A percentile compares a stretch with the other conserved stretches of the same genome.
Conservation (phyloP, 169 alveolate species). For the Besnoitia besnoiti region DNA sequence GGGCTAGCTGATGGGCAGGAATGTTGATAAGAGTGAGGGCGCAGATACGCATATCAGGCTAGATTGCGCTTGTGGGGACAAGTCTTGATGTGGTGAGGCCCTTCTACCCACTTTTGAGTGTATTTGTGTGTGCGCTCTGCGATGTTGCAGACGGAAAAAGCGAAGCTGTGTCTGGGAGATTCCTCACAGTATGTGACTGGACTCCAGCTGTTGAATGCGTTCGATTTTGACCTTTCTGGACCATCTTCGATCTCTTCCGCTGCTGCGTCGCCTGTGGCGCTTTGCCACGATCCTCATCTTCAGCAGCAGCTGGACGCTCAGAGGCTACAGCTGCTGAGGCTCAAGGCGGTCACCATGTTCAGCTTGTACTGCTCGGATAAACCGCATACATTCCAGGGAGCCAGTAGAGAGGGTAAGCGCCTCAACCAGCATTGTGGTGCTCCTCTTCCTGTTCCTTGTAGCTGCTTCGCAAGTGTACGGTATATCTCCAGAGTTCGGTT, state of each 20-base stretch:
- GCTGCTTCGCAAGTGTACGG: no score
- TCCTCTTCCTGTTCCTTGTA: no score
- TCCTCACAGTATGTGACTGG: conserved; percentile 36
- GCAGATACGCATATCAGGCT: no score
- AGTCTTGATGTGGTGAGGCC: no score
- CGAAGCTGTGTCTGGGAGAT: conserved; percentile 45
- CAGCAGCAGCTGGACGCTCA: conserved; percentile 51
- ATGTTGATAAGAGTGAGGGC: no score
- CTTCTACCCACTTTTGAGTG: no score
- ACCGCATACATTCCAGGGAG: not conserved
- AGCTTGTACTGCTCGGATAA: not conserved
- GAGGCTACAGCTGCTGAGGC: conserved; percentile 48
- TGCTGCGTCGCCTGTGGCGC: conserved; percentile 24
- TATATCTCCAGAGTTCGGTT: no score
- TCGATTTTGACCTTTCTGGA: not conserved
- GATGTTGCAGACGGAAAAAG: conserved; percentile 35
- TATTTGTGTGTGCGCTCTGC: no score
- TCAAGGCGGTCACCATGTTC: conserved; percentile 30
- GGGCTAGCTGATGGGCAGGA: no score
- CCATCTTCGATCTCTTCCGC: conserved; percentile 8
- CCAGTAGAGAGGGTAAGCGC: conserved; percentile 9
- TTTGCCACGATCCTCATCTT: conserved; percentile 17
- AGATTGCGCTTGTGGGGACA: no score
- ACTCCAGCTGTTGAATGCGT: conserved; percentile 14
- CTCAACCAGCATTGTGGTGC: no score